Evolutionary conservation across 176 grass and related monocot species (phyloP).

Genomic region (Triticum turgidum): DNA sequence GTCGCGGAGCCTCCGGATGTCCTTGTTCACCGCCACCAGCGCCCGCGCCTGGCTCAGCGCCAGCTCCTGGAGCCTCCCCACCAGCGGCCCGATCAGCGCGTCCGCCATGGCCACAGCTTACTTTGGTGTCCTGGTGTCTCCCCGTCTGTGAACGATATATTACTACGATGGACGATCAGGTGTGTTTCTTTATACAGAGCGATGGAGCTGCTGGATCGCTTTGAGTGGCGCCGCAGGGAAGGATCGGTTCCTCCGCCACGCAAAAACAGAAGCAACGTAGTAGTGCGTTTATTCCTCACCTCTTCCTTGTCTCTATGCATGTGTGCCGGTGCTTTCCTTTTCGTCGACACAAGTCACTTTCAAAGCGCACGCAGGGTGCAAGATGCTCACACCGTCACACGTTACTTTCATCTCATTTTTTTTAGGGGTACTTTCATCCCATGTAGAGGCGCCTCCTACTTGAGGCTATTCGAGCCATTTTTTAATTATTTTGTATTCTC

Average conservation of each 20-base stretch:
- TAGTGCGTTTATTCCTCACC: too few relatives aligned
- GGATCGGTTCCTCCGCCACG: not conserved
- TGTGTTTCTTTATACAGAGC: not conserved
- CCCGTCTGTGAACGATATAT: not conserved
- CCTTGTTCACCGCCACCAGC: not conserved
- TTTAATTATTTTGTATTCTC: too few relatives aligned
- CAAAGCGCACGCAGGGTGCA: too few relatives aligned
- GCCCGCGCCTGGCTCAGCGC: not conserved
- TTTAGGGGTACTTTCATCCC: too few relatives aligned
- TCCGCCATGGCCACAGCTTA: not conserved
- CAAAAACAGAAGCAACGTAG: not conserved
- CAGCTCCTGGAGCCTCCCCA: not conserved
- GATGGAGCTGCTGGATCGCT: not conserved
- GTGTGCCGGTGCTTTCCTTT: too few relatives aligned
- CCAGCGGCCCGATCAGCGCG: not conserved
- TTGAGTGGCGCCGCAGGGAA: not conserved
- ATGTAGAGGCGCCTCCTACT: too few relatives aligned
- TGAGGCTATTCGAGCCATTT: too few relatives aligned
- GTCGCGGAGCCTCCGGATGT: not conserved
- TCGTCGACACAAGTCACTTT: too few relatives aligned
- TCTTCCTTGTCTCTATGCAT: too few relatives aligned
- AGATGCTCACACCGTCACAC: too few relatives aligned
- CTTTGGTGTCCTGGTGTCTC: not conserved
- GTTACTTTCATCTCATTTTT: too few relatives aligned
- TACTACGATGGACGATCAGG: too few relatives aligned